These are phyloP conservation scores for Raffaelea albimanens DNA, from an alignment of 2,329 filamentous ascomycete genomes.

Conservation along the genomic window DNA sequence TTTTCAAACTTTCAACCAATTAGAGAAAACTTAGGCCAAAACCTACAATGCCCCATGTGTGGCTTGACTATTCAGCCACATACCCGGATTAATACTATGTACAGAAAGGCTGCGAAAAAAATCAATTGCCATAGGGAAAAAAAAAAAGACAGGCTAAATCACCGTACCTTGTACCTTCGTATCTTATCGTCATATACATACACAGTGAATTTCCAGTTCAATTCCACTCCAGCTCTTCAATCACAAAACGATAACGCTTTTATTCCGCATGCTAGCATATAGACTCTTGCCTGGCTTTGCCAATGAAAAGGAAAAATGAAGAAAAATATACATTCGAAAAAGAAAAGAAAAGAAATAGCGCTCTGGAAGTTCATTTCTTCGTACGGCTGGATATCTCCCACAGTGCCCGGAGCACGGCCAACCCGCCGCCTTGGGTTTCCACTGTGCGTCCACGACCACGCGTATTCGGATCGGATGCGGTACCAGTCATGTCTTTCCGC, in stretches of 20 bases:
- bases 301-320: neutral
- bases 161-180: too few species aligned
- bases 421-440: conserved; percentile 77
- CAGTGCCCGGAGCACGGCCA: conserved; percentile 68
- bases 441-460: conserved; percentile 66
- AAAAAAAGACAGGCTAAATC: too few species aligned
- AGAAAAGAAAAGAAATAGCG: neutral
- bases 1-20: neutral
- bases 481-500: neutral
- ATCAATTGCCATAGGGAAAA: too few species aligned
- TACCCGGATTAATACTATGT: too few species aligned
- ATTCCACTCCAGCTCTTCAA: neutral
- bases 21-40: neutral
- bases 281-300: neutral
- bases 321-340: neutral
- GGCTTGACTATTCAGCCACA: neutral
- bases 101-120: too few species aligned
- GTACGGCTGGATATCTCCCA: conserved; percentile 39
- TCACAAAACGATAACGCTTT: too few species aligned
- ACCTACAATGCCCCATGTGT: neutral
- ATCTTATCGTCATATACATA: too few species aligned
- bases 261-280: too few species aligned
- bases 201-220: too few species aligned
- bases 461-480: conserved; percentile 10
- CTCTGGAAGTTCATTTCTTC: neutral